Percentiles rank a stretch among this genome's conserved stretches.
These are phyloP conservation scores for Sarocladium brachiariae DNA, from an alignment of 2,329 filamentous ascomycete species.

Conservation along the genomic window DNA sequence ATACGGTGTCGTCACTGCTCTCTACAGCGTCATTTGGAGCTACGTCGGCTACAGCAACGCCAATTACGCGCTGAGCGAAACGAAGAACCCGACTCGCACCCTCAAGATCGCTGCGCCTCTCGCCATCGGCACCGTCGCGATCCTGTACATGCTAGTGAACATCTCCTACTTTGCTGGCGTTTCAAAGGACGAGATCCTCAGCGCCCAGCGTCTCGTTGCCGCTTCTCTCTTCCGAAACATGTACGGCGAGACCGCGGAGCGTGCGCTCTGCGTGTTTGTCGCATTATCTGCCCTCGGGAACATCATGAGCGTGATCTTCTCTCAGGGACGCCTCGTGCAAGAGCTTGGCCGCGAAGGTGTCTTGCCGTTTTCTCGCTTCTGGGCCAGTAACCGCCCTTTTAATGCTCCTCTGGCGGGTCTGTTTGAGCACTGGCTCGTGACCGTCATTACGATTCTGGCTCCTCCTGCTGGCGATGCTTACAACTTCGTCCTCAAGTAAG, in stretches of 20 bases:
- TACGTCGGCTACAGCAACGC: constrained; percentile 64
- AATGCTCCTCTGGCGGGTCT: constrained; percentile 55
- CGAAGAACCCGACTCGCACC: constrained; percentile 56
- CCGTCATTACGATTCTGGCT: constrained; percentile 58
- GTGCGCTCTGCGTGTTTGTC: constrained; percentile 57
- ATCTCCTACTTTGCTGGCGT: constrained; percentile 59
- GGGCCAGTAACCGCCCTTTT: constrained; percentile 58
- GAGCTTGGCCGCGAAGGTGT: constrained; percentile 60
- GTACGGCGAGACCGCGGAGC: constrained; percentile 46
- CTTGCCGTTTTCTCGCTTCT: constrained; percentile 55
- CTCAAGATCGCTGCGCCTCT: constrained; percentile 59
- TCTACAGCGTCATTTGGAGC: constrained; percentile 67
- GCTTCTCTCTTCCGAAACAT: constrained; percentile 51
- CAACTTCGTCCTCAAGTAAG: constrained; percentile 54
- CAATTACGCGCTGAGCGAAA: constrained; percentile 60
- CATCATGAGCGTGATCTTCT: constrained; percentile 61
- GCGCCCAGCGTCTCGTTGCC: constrained; percentile 43
- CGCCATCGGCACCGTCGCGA: constrained; percentile 49
- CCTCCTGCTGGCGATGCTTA: constrained; percentile 62
- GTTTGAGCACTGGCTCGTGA: constrained; percentile 58
- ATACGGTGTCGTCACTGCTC: constrained; percentile 61
- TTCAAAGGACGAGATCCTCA: constrained; percentile 44
- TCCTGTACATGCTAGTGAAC: constrained; percentile 62
- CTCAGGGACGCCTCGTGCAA: constrained; percentile 59
- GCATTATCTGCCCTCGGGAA: constrained; percentile 63